Base-by-base conservation (phyloP, 176 grass and related monocot genomes). In the Poa pratensis region DNA sequence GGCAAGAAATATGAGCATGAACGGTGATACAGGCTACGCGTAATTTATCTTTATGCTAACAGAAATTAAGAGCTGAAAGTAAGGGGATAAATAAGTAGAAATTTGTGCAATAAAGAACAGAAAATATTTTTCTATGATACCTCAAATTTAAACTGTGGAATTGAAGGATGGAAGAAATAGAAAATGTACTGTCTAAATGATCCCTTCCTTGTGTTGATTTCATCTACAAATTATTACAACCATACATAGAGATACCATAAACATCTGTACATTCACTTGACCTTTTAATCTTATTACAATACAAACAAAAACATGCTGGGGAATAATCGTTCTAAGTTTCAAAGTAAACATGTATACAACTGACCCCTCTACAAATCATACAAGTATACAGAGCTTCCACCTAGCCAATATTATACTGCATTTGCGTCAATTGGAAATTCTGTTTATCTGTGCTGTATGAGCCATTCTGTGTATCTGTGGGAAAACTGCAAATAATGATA, bases 201-300 rank as follows among this genome's bases (percentile, higher is more conserved):
- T 46, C 10, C 30, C 54, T 12, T 46, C 24, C 57, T 32, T 83
- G 9, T 83, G 55, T 32, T 49, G 42, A 50, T 83, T 74, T 83
- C 42, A 57, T 63, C 53, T 54, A 66, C 53, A 82, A 77, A 90
- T 82, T 79, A 90, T 83, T 66, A 83, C 45, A 86, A 46, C 15
- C 28, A 22, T 75, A 49, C 43, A 71, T 19, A 71, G 50, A 42
- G 2, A 86, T 48, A 86, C 26, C 27, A 4, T 16, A 71, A 69
- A 26, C 30, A 87, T 87, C 62, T 91, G 85, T 84, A 84, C 70
- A 80, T 76, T 76, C 76, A 80, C 32, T 35, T 76, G 43, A 76
- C 22, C 75, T 59, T 87, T 84, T 32, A 80, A 81, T 52, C 69
- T 87, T 91, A 87, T 84, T 84, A 91, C 85, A 87, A 54, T 77